Conservation (phyloP, 2,329 filamentous ascomycete genomes). For the Chaetomium strumarium region DNA sequence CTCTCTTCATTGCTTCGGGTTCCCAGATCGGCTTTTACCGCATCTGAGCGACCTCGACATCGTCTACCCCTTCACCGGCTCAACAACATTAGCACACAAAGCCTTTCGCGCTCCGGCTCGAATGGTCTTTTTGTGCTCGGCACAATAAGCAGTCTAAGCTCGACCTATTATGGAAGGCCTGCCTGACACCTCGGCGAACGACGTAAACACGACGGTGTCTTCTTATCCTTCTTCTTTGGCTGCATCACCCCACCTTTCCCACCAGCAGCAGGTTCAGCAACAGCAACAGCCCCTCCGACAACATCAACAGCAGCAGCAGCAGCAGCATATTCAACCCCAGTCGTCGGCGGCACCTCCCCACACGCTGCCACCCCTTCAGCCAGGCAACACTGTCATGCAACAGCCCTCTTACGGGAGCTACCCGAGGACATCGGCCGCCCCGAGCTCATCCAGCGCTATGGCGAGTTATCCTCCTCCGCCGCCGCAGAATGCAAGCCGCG, state of each 20-base stretch:
- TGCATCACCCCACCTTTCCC: slow-evolving; percentile 28
- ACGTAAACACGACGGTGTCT: slow-evolving; percentile 49
- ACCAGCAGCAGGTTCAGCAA: slow-evolving; percentile 27
- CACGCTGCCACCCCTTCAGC: slow-evolving; percentile 51
- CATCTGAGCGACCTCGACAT: slow-evolving; percentile 7
- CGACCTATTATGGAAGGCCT: slow-evolving; percentile 48
- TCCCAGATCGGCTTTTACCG: background rate
- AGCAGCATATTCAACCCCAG: slow-evolving; percentile 26
- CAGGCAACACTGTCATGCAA: slow-evolving; percentile 44
- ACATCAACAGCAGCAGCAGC: slow-evolving; percentile 25
- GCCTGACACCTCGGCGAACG: slow-evolving; percentile 49
- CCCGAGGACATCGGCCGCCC: slow-evolving; percentile 56
- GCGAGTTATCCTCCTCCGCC: slow-evolving; percentile 45
- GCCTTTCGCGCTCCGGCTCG: slow-evolving; percentile 23
- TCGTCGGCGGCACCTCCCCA: slow-evolving; percentile 43
- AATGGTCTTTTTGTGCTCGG: slow-evolving; percentile 26
- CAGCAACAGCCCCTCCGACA: slow-evolving; percentile 23
- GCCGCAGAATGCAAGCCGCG: slow-evolving; percentile 41
- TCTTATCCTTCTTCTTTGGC: slow-evolving; percentile 44
- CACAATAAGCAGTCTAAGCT: slow-evolving; percentile 30
- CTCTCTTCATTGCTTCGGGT: background rate
- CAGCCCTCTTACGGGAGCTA: slow-evolving; percentile 50
- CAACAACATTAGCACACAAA: slow-evolving; percentile 19
- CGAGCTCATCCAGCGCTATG: slow-evolving; percentile 49
- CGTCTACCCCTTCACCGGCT: slow-evolving; percentile 4